Evolutionary conservation across 176 grass and related monocot genomes (phyloP), one percentile per base, ranked within the genome.

Genomic region (Alopecurus myosuroides): DNA sequence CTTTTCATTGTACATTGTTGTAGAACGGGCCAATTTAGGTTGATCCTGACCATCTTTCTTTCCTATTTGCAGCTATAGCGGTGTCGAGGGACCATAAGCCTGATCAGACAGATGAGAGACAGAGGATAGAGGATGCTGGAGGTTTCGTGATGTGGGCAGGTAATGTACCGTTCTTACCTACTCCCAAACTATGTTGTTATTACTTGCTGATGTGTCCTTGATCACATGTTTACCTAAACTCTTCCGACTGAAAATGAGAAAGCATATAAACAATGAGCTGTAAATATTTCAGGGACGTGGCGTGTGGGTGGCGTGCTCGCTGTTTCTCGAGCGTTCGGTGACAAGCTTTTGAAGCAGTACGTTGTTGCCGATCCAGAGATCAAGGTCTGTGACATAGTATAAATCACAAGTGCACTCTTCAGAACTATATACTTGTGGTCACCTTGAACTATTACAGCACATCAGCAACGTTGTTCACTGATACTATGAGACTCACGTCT

Each of bases 101-200:
- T 11, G 92, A 97, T 41, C 92, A 97, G 81, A 65, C 90, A 22
- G 92, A 97, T 36, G 94, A 94, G 84, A 88, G 86, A 6, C 94
- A 92, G 55, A 85, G 90, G 74, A 97, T 97, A 60, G 94, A 97
- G 41, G 94, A 97, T 7, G 92, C 94, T 1, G 94, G 94, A 77
- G 94, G 94, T 11, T 97, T 97, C 77, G 94, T 94, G 33, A 97
- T 97, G 94, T 97, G 94, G 94, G 92, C 94, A 44, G 94, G 94
- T n/a, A n/a, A n/a, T n/a, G n/a, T n/a, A n/a, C n/a, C n/a, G n/a
- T n/a, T n/a, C n/a, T n/a, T n/a, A n/a, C n/a, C n/a, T n/a, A n/a
- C n/a, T n/a, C n/a, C n/a, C n/a, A n/a, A n/a, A n/a, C n/a, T n/a
- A n/a, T n/a, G n/a, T n/a, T n/a, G n/a, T n/a, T n/a, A n/a, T n/a